phyloP scores from a whole-genome alignment of 1,139 yeast genomes.

The Saccharomycopsis crataegensis region DNA sequence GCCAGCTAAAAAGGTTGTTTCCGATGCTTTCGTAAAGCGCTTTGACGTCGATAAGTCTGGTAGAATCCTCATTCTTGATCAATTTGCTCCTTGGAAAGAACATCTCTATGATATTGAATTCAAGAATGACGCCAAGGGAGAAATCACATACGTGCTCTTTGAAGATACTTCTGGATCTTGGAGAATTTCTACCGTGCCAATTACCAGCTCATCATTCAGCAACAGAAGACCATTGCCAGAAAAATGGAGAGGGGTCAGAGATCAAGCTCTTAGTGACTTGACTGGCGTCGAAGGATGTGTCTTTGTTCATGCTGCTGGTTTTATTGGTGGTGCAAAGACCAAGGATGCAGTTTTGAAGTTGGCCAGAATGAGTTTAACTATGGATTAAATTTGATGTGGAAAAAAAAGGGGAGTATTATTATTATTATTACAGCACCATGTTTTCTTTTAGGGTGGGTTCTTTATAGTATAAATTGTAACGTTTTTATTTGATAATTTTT shows the following conservation, averaged over 20 bases:
- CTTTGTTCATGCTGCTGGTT: slow-evolving; percentile 94
- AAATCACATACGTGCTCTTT: slow-evolving; percentile 70
- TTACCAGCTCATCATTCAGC: slow-evolving; percentile 65
- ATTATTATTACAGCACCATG: background rate
- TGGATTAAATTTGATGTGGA: background rate
- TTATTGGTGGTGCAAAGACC: slow-evolving; percentile 89
- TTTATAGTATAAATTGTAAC: too few relatives aligned
- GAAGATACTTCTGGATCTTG: slow-evolving; percentile 65
- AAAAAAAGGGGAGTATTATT: background rate
- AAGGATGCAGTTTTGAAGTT: slow-evolving; percentile 69
- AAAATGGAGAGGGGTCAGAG: slow-evolving; percentile 90
- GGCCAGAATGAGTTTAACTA: slow-evolving; percentile 50
- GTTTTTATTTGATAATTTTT: too few relatives aligned
- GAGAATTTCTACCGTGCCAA: slow-evolving; percentile 89
- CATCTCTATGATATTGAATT: slow-evolving; percentile 73
- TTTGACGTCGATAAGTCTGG: slow-evolving; percentile 54
- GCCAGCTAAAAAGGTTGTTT: slow-evolving; percentile 78
- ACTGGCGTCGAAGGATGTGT: slow-evolving; percentile 81
- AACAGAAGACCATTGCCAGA: slow-evolving; percentile 85
- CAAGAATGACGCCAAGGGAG: slow-evolving; percentile 46
- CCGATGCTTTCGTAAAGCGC: slow-evolving; percentile 55
- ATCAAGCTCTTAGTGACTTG: slow-evolving; percentile 62
- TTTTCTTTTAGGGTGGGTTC: background rate
- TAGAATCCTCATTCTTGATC: slow-evolving; percentile 60
- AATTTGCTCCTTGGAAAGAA: slow-evolving; percentile 92